phyloP scores from a whole-genome alignment of 306 rosid genomes.

The Lathyrus oleraceus region DNA sequence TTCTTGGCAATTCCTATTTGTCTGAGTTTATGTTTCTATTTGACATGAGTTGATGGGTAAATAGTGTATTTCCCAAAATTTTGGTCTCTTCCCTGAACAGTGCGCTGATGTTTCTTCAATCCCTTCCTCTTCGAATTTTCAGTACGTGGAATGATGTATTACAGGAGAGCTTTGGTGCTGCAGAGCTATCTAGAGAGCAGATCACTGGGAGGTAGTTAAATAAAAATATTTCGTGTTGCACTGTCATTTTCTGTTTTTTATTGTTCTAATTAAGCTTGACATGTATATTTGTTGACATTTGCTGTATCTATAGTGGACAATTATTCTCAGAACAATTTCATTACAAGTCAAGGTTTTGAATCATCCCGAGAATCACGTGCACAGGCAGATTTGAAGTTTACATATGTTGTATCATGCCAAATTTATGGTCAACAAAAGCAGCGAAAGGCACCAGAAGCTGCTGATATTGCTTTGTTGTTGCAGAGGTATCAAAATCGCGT shows the following conservation, averaged over 20 bases:
- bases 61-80: conserved; percentile 8
- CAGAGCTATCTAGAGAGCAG: conserved; percentile 86
- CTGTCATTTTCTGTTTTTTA: conserved; percentile 17
- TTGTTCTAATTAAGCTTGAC: conserved; percentile 6
- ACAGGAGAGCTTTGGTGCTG: conserved; percentile 93
- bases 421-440: conserved; percentile 98
- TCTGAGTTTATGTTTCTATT: not conserved
- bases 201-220: conserved; percentile 71
- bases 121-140: conserved; percentile 39
- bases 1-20: conserved; percentile 8
- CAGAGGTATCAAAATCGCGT: conserved; percentile 61
- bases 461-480: conserved; percentile 87
- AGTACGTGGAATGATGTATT: conserved; percentile 99
- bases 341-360: conserved; percentile 78
- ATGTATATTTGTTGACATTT: conserved; percentile 34
- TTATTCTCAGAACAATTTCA: conserved; percentile 56
- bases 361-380: conserved; percentile 83
- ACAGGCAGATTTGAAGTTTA: conserved; percentile 92
- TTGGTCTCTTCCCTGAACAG: conserved; percentile 6
- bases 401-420: conserved; percentile 99
- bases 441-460: conserved; percentile 70
- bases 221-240: not conserved
- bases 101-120: conserved; percentile 2
- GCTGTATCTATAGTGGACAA: conserved; percentile 49
- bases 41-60: conserved; percentile 10